Conservation (phyloP, 176 grass and related monocot genomes). For the Pharus latifolius region DNA sequence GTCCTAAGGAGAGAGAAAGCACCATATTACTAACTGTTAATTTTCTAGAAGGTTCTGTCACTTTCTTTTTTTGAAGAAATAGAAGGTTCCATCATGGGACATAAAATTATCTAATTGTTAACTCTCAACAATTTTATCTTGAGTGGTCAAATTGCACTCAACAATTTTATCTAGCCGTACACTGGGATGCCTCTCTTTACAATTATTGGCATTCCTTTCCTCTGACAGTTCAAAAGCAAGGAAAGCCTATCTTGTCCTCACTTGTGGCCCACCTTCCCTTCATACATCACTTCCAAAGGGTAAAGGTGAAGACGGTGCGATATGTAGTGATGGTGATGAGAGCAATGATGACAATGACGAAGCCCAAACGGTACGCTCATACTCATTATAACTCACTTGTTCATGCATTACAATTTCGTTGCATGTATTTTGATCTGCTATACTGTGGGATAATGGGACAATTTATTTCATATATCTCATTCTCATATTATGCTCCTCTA, state of each 20-base stretch:
- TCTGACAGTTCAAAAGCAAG: conserved; percentile 85
- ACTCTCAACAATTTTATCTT: too few relatives aligned
- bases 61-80: too few relatives aligned
- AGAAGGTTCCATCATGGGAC: too few relatives aligned
- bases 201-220: conserved; percentile 8
- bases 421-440: too few relatives aligned
- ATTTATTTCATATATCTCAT: neutral
- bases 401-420: neutral
- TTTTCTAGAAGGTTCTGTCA: too few relatives aligned
- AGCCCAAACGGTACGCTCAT: conserved; percentile 50
- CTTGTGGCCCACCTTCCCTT: conserved; percentile 66
- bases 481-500: neutral
- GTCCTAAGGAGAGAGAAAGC: too few relatives aligned
- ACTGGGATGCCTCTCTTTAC: too few relatives aligned
- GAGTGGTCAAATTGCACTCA: too few relatives aligned
- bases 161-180: too few relatives aligned
- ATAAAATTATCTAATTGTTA: too few relatives aligned
- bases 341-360: conserved; percentile 23
- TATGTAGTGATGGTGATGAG: conserved; percentile 69
- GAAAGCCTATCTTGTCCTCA: conserved; percentile 94
- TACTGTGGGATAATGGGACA: neutral
- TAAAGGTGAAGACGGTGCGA: conserved; percentile 71
- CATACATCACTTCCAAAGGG: conserved; percentile 62
- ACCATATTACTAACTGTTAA: too few relatives aligned
- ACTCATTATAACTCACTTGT: neutral